Base-by-base conservation (phyloP, 192 early-diverging fungal genomes). In the Coemansia sp. region DNA sequence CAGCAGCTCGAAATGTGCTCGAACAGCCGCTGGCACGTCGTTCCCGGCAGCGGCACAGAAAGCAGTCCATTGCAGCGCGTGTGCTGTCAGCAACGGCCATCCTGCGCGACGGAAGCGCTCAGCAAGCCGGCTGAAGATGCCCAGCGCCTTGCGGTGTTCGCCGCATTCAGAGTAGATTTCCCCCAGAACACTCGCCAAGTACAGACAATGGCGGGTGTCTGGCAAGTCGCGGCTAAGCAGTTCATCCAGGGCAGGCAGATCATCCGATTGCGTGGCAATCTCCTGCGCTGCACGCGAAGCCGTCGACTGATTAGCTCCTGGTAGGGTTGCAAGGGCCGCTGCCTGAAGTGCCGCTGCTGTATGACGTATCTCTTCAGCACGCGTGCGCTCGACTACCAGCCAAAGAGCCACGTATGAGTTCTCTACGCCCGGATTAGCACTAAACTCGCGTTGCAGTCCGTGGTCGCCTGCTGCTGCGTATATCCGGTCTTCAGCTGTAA, bases 341-440 rank as follows among this genome's bases (percentile, higher is more conserved):
- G 38, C 38, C 38, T 16, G 16, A 1, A 44, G 38, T 3, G 1
- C 16, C 38, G 38, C 38, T 44, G 38, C 2, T 16, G 0, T 16
- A 4, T 26, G 21, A 0, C 44, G 32, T 8, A 4, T 19, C 21
- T 21, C 6, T 4, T 32, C 19, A 50, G 60, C 31, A 62, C 10
- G 32, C 62, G 44, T 50, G 27, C 63, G 70, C 49, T 72, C 62
- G 5, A 58, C 49, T 0, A 52, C 58, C 28, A 78, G 59, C 76
- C 76, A 73, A 3, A 64, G 23, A 3, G 62, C 27, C 23, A 59
- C 70, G 30, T 78, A 72, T 2, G 76, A 69, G 56, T 66, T 78
- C 25, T 72, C 76, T 0, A 78, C 76, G 9, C 66, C 70, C n/a
- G 72, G 72, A 32, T 52, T 68, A 25, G 66, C 66, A 49, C 65